Evolutionary conservation across 78 protist species (phyloP), one percentile per base, ranked within the genome.

Genomic region (Dictyostelium firmibasis): DNA sequence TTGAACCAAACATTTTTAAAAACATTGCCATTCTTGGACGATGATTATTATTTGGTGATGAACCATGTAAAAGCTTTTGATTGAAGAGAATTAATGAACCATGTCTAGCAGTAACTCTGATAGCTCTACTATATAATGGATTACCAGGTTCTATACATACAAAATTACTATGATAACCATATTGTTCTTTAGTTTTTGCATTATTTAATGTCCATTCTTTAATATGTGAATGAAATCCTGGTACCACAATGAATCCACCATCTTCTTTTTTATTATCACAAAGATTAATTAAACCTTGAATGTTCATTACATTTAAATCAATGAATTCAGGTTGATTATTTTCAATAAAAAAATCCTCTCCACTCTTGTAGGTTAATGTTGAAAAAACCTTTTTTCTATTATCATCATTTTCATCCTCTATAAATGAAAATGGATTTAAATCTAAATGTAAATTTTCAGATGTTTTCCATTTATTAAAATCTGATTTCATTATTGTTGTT

Each of bases 211-310:
- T 4, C 88, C 88, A 92, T 35, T 92, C 96, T 62, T 62, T 84
- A 44, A 92, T 25, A 35, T 92, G 96, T 44, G 76, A 27, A 33
- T 81, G 47, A n/a, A 83, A 92, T 18, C 96, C 96, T 29, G 96
- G 96, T 67, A 92, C 91, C 16, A 92, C 41, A 31, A 85, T n/a
- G 38, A 92, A 92, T 11, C 96, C 96, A 83, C 96, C 96, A 83
- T 92, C 96, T 27, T 81, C 81, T 11, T 35, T 25, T n/a, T 47
- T 38, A n/a, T 92, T 92, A 47, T 92, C 96, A 27, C 83, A 81
- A 13, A 92, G 33, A 25, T 92, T 92, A 4, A 92, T 41, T 20
- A 92, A 53, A 36, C 84, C 88, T 44, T 92, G 96, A 83, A 92
- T 85, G 16, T 92, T 85, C 29, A 74, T 23, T n/a, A 83, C 94